Base-by-base conservation (phyloP, 2,329 filamentous ascomycete genomes). In the Lecanicillium sp. region DNA sequence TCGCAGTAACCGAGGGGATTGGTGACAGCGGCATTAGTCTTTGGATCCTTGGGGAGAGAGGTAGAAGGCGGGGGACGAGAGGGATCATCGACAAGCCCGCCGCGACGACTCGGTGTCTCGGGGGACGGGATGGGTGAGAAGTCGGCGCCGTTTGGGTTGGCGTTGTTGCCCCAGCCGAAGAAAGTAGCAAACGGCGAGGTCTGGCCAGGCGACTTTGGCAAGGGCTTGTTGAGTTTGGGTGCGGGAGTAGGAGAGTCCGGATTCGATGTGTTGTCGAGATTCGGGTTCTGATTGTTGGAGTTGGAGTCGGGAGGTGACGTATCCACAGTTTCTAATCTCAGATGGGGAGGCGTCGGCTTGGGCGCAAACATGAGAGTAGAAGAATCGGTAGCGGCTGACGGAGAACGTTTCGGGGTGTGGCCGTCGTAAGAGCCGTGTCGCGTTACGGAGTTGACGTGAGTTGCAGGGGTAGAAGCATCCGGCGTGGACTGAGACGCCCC, bases 111-210 rank as follows among this genome's bases (percentile, higher is more conserved):
- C 21, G 72, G 67, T 19, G 73, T 75, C 48, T 70, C 65, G 14
- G 77, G 75, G 10, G 78, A 80, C 3, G 75, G 71, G 24, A 77
- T 67, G 50, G 77, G 75, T 2, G 76, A 79, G 54, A 70, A 71
- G 33, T 78, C 73, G 15, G 74, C 75, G 40, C 62, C 39, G 33
- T 30, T n/a, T 6, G 15, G 33, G 32, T 38, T 43, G n/a, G 32
- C 23, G 40, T 66, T 64, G 45, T 67, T 67, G 40, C 59, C 60
- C 78, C 78, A 81, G 56, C 71, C 73, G 57, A 81, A 79, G 55
- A 79, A 70, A 24, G 64, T 68, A 45, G 72, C 72, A 53, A 79
- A 67, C 63, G 60, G 76, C 62, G 48, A 76, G 65, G 55, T 62
- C 61, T 50, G 74, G 48, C 63, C 64, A 2, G 78, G 77, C 6